Conservation (phyloP, 1,284 basidiomycete genomes). For the Ceratobasidium sp. region DNA sequence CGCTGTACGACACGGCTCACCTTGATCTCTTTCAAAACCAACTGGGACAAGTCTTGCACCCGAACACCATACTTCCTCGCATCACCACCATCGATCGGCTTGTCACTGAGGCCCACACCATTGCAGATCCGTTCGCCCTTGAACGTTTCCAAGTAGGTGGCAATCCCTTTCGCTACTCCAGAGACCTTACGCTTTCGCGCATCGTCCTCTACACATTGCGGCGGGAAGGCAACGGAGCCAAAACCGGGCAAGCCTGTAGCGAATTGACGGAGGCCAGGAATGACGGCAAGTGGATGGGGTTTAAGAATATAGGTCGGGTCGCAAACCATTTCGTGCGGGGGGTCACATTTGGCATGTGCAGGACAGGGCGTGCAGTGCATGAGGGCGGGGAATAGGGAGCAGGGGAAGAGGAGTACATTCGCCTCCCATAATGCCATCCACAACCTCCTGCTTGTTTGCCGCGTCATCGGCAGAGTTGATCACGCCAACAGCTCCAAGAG, state of each 20-base stretch:
- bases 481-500: constrained; percentile 5
- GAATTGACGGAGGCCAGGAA: constrained; percentile 57
- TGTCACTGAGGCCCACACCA: constrained; percentile 52
- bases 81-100: constrained; percentile 61
- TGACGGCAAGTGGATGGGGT: constrained; percentile 58
- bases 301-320: constrained; percentile 76
- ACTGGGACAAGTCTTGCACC: constrained; percentile 53
- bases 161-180: constrained; percentile 74
- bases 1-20: background rate
- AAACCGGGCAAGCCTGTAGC: constrained; percentile 79
- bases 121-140: constrained; percentile 75
- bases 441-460: constrained; percentile 6
- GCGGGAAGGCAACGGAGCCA: constrained; percentile 79
- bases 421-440: constrained; percentile 45
- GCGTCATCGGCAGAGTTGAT: constrained; percentile 6
- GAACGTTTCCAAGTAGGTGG: constrained; percentile 69
- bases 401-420: constrained; percentile 62
- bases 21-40: constrained; percentile 39
- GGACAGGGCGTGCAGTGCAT: constrained; percentile 87
- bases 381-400: constrained; percentile 65
- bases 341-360: constrained; percentile 75
- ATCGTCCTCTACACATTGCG: constrained; percentile 83
- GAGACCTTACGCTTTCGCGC: constrained; percentile 79
- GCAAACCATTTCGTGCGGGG: constrained; percentile 65
- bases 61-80: constrained; percentile 77